Evolutionary conservation across 495 filamentous ascomycete species (phyloP), one percentile per base, ranked within the genome.

Genomic region (Aspergillus steynii): DNA sequence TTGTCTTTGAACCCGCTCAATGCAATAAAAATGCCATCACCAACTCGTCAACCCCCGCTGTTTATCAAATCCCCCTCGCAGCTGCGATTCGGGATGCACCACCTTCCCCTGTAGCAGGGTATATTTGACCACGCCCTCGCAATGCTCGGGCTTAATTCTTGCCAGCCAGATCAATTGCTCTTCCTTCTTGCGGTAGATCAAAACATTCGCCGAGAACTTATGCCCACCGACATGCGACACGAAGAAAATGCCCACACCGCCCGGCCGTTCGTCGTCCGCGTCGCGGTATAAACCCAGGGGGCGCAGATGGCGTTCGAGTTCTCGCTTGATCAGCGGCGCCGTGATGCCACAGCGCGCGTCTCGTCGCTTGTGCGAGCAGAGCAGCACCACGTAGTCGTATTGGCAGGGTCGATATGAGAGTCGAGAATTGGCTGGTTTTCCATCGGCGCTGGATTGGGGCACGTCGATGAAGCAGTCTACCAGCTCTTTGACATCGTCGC

Each of bases 161-260:
- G 93, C 95, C 15, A 99, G 78, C 95, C 95, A 99, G 54, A 99
- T 93, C 73, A 92, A 94, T 78, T 97, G 93, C 73, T 66, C 73
- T 60, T 87, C 82, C 25, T 80, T 81, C 53, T 87, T 82, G 15
- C 95, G 82, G 70, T 99, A 98, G 0, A 99, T 71, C 74, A 99
- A 83, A 56, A 97, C 83, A 69, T 99, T 99, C 1, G 95, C 95
- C 6, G 86, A 84, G 71, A 92, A 98, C 75, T 96, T 96, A 70
- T 99, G 95, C 0, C 95, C 95, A 10, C 95, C 95, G 0, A 97
- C 91, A 71, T 99, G 95, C 59, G 87, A 92, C 55, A 97, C 91
- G 68, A 96, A 97, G 69, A 96, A 95, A 42, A 99, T 90, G 2
- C 92, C 95, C 1, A 90, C 92, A 0, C 95, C 95, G 8, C 93